A percentile compares a stretch with the other conserved stretches of the same genome.
phyloP scores from a whole-genome alignment of 176 grass and related monocot species.

The Aegilops speltoides region DNA sequence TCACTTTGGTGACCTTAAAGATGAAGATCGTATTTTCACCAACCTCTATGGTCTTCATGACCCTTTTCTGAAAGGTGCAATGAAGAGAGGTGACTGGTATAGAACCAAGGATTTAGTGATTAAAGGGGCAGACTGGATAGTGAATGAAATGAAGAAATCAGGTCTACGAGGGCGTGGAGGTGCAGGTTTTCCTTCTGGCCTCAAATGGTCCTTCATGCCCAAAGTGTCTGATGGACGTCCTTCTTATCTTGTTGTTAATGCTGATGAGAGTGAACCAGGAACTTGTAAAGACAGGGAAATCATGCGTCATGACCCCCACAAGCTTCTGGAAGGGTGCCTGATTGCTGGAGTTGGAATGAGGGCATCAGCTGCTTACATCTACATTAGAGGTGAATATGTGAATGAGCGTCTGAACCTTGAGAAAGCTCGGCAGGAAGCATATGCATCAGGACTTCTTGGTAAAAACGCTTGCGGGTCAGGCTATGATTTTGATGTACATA shows the following conservation, averaged over 20 bases:
- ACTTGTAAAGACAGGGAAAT: slow-evolving; percentile 98
- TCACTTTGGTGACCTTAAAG: slow-evolving; percentile 76
- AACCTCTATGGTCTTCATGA: slow-evolving; percentile 85
- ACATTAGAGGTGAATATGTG: slow-evolving; percentile 93
- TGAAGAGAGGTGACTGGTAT: slow-evolving; percentile 86
- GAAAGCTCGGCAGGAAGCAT: slow-evolving; percentile 85
- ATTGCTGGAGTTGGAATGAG: slow-evolving; percentile 96
- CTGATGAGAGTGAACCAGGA: slow-evolving; percentile 96
- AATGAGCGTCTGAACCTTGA: slow-evolving; percentile 80
- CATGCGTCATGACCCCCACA: slow-evolving; percentile 90
- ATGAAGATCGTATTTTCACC: slow-evolving; percentile 88
- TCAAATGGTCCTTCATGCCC: slow-evolving; percentile 99
- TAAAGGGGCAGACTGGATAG: slow-evolving; percentile 89
- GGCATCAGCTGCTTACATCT: slow-evolving; percentile 89
- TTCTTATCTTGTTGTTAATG: slow-evolving; percentile 94
- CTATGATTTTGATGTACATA: slow-evolving; percentile 86
- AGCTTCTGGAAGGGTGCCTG: slow-evolving; percentile 90
- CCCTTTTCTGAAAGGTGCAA: slow-evolving; percentile 89
- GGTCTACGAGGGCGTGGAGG: slow-evolving; percentile 90
- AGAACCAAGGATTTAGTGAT: slow-evolving; percentile 87
- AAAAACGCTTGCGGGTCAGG: slow-evolving; percentile 96
- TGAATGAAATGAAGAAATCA: slow-evolving; percentile 92
- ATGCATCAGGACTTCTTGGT: slow-evolving; percentile 76
- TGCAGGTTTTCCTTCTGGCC: slow-evolving; percentile 87
- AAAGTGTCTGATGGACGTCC: slow-evolving; percentile 86